Conservation (phyloP, 1,139 yeast genomes). For the Magnusiomyces ingens region DNA sequence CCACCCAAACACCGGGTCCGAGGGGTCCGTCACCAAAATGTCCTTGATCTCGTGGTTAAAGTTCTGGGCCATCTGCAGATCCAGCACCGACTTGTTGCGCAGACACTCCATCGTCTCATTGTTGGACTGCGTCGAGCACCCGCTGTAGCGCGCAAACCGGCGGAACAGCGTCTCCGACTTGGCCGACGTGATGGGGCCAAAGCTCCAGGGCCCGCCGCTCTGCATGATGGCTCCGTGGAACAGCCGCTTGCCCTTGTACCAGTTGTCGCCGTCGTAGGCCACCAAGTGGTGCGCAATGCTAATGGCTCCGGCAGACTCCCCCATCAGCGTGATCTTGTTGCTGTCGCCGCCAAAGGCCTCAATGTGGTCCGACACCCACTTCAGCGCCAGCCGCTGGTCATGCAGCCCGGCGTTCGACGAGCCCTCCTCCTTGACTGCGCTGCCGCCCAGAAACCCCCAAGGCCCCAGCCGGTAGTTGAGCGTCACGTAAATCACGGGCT, state of each 20-base stretch:
- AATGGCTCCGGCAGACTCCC: constrained; percentile 33
- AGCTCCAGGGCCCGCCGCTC: constrained; percentile 17
- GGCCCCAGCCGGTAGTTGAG: constrained; percentile 30
- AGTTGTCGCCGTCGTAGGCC: constrained; percentile 17
- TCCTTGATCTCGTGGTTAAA: constrained; percentile 2
- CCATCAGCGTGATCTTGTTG: constrained; percentile 27
- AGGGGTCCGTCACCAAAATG: constrained; percentile 17
- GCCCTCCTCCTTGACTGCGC: constrained; percentile 21
- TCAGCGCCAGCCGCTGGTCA: constrained; percentile 30
- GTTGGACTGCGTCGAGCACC: constrained; percentile 13
- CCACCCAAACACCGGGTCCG: constrained; percentile 15
- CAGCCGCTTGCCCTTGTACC: constrained; percentile 16
- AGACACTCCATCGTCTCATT: constrained; percentile 16
- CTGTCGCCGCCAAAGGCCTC: constrained; percentile 32
- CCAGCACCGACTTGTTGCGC: constrained; percentile 9
- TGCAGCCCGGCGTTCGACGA: constrained; percentile 26
- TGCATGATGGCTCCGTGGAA: constrained; percentile 28
- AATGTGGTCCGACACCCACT: constrained; percentile 32
- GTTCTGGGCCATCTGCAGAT: constrained; percentile 17
- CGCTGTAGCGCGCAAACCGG: constrained; percentile 11
- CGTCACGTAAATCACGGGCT: constrained; percentile 16
- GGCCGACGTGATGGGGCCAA: constrained; percentile 8
- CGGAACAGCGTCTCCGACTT: constrained; percentile 10
- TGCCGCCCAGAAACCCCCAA: constrained; percentile 32
- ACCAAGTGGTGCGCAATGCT: constrained; percentile 26